phyloP scores from a whole-genome alignment of 257 asterid genomes.

The Solanum ahanhuiri region DNA sequence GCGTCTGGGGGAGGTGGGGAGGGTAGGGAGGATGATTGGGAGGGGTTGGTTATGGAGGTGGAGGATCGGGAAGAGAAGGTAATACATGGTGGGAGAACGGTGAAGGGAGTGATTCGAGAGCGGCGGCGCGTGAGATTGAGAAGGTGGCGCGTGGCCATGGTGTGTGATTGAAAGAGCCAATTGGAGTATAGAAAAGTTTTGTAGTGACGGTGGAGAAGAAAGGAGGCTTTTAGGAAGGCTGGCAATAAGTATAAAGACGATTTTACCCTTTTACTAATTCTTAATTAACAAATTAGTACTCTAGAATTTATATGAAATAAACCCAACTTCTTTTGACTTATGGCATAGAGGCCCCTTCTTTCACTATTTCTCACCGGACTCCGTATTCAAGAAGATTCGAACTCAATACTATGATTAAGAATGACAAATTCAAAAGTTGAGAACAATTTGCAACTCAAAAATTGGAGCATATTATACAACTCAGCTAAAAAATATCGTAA shows the following conservation, averaged over 20 bases:
- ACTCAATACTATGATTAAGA: background rate
- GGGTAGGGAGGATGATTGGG: constrained; percentile 15
- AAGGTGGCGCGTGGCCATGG: constrained; percentile 69
- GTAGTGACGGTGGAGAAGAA: background rate
- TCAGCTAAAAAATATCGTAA: background rate
- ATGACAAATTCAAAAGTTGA: background rate
- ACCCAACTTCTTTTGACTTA: background rate
- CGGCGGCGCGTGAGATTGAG: constrained; percentile 51
- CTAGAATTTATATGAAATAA: background rate
- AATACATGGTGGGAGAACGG: constrained; percentile 10
- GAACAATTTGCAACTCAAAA: background rate
- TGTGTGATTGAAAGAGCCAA: background rate
- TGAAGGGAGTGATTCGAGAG: constrained; percentile 1
- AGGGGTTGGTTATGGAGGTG: constrained; percentile 33
- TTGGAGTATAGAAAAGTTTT: background rate
- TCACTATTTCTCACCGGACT: background rate
- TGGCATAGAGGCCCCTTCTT: background rate
- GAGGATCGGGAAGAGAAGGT: constrained; percentile 25
- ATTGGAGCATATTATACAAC: background rate
- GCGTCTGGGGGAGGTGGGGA: constrained; percentile 59
- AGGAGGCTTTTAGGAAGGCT: background rate
- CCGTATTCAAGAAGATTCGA: background rate
- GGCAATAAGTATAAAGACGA: background rate
- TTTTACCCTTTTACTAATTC: background rate
- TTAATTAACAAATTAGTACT: background rate